Evolutionary conservation across 2,329 filamentous ascomycete genomes (phyloP).

Genomic region (Penicillium sp.): DNA sequence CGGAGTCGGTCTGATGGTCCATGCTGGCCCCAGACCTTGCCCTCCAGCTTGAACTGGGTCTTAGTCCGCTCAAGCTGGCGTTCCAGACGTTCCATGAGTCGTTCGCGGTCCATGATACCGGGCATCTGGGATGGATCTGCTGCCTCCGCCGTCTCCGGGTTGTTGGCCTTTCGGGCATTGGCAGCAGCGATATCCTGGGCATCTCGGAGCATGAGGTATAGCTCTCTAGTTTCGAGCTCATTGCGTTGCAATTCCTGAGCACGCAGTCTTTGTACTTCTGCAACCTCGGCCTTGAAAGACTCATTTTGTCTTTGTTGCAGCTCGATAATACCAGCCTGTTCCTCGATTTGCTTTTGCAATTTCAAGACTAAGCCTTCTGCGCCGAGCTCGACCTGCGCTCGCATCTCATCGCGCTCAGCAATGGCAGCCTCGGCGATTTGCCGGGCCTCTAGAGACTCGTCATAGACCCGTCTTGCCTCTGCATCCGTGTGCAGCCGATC

Average conservation of each 20-base stretch:
- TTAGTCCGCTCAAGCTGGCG: conserved; percentile 96
- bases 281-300: conserved; percentile 81
- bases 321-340: conserved; percentile 86
- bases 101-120: conserved; percentile 89
- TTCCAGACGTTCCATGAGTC: conserved; percentile 87
- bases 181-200: conserved; percentile 94
- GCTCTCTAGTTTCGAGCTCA: conserved; percentile 90
- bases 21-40: conserved; percentile 81
- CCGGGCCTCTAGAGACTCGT: conserved; percentile 84
- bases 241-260: conserved; percentile 91
- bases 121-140: conserved; percentile 76
- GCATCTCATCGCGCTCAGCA: conserved; percentile 94
- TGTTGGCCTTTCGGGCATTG: conserved; percentile 62
- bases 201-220: conserved; percentile 97
- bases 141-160: conserved; percentile 44
- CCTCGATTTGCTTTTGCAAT: conserved; percentile 88
- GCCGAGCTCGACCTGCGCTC: conserved; percentile 79
- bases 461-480: conserved; percentile 85
- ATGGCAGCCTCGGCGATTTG: conserved; percentile 95
- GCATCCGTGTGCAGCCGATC: conserved; percentile 97
- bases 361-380: conserved; percentile 92
- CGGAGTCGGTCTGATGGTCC: conserved; percentile 89
- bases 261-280: conserved; percentile 78
- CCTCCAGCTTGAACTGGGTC: conserved; percentile 95
- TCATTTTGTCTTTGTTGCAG: conserved; percentile 84